phyloP scores from a whole-genome alignment of 768 basidiomycete species.

The Russula compacta region DNA sequence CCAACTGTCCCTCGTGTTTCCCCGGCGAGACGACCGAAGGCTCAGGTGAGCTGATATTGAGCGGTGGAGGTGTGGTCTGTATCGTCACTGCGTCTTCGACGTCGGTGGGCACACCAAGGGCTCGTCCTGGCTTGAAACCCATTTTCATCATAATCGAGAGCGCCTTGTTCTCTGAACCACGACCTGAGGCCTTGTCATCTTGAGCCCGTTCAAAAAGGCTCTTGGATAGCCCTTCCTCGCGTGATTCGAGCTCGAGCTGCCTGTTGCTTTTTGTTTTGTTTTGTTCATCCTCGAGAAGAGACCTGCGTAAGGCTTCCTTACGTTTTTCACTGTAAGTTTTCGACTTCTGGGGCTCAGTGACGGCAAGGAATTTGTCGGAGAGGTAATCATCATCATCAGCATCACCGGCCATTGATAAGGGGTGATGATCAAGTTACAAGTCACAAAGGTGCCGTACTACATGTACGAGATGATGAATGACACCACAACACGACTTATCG shows the following conservation, averaged over 20 bases:
- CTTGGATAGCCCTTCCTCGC: constrained; percentile 69
- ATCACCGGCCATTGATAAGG: constrained; percentile 55
- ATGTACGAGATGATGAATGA: constrained; percentile 13
- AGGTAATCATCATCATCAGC: constrained; percentile 76
- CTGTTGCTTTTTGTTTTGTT: constrained; percentile 55
- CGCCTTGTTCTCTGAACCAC: constrained; percentile 58
- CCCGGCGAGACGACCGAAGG: not conserved
- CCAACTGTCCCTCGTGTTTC: constrained; percentile 33
- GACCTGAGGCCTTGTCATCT: constrained; percentile 46
- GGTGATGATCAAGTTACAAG: constrained; percentile 13
- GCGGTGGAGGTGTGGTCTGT: not conserved
- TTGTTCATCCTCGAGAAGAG: constrained; percentile 57
- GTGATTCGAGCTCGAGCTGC: constrained; percentile 63
- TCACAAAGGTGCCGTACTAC: constrained; percentile 5
- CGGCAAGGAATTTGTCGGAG: constrained; percentile 73
- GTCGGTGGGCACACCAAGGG: constrained; percentile 45
- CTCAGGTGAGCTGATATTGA: not conserved
- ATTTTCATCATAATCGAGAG: constrained; percentile 89
- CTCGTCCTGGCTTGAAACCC: constrained; percentile 82
- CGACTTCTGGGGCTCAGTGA: constrained; percentile 31
- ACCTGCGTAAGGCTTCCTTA: constrained; percentile 49
- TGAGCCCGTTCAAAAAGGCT: constrained; percentile 73
- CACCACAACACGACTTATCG: constrained; percentile 6
- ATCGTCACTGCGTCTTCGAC: not conserved
- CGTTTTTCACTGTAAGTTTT: constrained; percentile 67